Conservation (phyloP, 306 rosid species). For the Gleditsia sinensis region DNA sequence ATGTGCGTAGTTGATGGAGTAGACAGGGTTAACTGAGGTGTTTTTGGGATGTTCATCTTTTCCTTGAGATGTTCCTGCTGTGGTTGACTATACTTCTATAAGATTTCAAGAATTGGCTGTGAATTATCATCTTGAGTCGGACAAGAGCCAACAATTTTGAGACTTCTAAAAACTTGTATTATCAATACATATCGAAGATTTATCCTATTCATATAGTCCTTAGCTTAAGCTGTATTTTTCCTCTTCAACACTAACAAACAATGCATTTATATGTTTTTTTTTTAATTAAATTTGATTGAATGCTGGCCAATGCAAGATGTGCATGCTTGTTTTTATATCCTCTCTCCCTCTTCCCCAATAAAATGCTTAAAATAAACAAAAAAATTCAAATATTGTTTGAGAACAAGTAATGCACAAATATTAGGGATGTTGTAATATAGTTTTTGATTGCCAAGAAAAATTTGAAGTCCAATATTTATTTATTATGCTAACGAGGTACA, state of each 20-base stretch:
- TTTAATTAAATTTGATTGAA: neutral
- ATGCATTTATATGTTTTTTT: too few relatives aligned
- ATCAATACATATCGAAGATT: neutral
- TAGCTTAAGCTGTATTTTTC: neutral
- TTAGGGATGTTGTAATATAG: neutral
- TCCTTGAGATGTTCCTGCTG: neutral
- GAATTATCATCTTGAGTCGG: neutral
- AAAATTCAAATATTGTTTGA: neutral
- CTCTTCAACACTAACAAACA: neutral
- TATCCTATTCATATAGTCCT: constrained; percentile 7
- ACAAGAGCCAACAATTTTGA: constrained; percentile 23
- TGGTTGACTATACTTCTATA: neutral
- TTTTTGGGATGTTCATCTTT: neutral
- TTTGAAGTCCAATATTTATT: too few relatives aligned
- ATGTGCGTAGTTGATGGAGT: neutral
- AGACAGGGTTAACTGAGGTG: neutral
- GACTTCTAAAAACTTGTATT: neutral
- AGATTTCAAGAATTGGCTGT: neutral
- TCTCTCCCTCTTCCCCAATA: too few relatives aligned
- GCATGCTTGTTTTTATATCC: neutral
- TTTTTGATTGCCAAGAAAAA: too few relatives aligned
- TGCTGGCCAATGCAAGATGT: neutral
- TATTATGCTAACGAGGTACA: too few relatives aligned
- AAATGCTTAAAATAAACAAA: too few relatives aligned
- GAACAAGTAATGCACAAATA: neutral